Percentiles rank a stretch among this genome's conserved stretches.
Conservation (phyloP, 345 rosid species). For the Reutealis trisperma region DNA sequence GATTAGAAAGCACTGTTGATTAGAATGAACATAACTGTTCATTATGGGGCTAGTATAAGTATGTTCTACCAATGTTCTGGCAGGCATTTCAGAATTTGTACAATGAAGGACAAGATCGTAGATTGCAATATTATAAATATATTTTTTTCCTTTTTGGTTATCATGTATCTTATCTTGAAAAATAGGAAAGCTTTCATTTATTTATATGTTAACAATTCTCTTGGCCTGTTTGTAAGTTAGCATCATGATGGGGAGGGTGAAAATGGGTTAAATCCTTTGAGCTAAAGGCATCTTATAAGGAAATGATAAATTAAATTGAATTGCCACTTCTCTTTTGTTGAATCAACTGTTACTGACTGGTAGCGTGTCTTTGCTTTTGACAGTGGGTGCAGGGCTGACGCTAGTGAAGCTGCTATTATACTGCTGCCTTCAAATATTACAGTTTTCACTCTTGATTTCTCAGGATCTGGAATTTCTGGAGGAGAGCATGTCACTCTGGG, state of each 20-base stretch:
- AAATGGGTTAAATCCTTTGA: not conserved
- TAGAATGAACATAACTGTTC: constrained; percentile 3
- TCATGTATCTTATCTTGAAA: not conserved
- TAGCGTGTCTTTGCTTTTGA: constrained; percentile 34
- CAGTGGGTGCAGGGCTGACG: constrained; percentile 97
- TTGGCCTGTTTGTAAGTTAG: not conserved
- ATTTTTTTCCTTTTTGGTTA: not conserved
- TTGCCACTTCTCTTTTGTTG: not conserved
- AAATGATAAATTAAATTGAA: not conserved
- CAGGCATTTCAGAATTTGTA: constrained; percentile 8
- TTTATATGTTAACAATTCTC: not conserved
- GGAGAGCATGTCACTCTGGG: constrained; percentile 90
- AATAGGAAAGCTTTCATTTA: not conserved
- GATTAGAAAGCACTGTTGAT: constrained; percentile 1
- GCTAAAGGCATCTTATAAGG: not conserved
- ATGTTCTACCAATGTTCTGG: not conserved
- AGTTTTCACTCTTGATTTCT: constrained; percentile 89
- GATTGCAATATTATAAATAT: not conserved
- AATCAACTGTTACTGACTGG: constrained; percentile 20
- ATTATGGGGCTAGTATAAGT: not conserved
- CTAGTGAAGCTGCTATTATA: constrained; percentile 89
- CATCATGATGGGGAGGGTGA: not conserved
- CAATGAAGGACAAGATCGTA: not conserved
- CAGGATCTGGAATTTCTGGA: constrained; percentile 89
- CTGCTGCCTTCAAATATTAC: constrained; percentile 86